These are phyloP conservation scores for Kurtzmaniella quercitrusa DNA, from an alignment of 1,139 yeast genomes.

Conservation along the genomic window DNA sequence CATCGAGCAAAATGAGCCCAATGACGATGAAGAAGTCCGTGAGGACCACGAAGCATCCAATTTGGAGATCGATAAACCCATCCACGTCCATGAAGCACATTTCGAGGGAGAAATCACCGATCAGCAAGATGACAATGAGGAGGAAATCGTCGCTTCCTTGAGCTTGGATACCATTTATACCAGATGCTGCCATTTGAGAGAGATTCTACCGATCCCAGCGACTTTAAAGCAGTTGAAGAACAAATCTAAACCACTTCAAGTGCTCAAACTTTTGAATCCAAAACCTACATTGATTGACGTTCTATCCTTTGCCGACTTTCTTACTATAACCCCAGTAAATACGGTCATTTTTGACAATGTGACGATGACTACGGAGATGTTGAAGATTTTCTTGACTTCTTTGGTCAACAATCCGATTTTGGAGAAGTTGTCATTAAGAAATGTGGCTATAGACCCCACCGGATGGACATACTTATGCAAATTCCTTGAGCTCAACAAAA, in stretches of 20 bases:
- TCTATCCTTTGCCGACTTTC: constrained; percentile 81
- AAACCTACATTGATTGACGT: constrained; percentile 88
- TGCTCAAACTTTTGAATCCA: constrained; percentile 78
- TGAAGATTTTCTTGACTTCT: constrained; percentile 62
- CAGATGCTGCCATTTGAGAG: constrained; percentile 88
- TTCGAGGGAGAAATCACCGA: constrained; percentile 30
- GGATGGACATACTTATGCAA: constrained; percentile 80
- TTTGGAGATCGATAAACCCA: constrained; percentile 49
- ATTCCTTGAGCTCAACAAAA: constrained; percentile 55
- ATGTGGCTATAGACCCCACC: constrained; percentile 63
- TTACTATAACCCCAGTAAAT: constrained; percentile 77
- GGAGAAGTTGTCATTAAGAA: constrained; percentile 71
- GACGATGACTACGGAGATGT: constrained; percentile 74
- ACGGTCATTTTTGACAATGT: constrained; percentile 82
- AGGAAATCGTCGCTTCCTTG: constrained; percentile 23
- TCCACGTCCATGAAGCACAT: constrained; percentile 65
- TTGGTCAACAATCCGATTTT: constrained; percentile 52
- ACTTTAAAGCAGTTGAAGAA: constrained; percentile 79
- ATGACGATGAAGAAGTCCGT: constrained; percentile 19
- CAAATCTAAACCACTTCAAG: constrained; percentile 70
- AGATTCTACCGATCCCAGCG: constrained; percentile 89
- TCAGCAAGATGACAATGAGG: constrained; percentile 10
- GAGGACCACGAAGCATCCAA: constrained; percentile 13
- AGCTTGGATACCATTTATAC: constrained; percentile 77
- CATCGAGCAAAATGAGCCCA: constrained; percentile 9